Conservation (phyloP, 768 basidiomycete species). For the Termitomyces eurrhizus region DNA sequence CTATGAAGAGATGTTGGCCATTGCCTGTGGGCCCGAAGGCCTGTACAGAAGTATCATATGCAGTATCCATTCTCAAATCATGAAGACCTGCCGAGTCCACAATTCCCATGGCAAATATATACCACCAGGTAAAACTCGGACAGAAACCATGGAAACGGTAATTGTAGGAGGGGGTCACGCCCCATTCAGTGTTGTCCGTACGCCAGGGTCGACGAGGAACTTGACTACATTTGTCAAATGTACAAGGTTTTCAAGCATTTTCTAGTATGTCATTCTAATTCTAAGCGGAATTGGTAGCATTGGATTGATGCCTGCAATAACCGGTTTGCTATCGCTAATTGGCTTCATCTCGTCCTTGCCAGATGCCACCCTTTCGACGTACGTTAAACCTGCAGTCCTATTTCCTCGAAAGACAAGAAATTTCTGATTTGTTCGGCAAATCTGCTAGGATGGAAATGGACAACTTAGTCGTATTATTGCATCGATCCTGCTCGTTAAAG, state of each 20-base stretch:
- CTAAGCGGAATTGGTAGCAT: neutral
- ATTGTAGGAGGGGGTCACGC: neutral
- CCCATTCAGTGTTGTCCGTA: neutral
- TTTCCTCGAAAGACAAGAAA: neutral
- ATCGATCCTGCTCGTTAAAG: neutral
- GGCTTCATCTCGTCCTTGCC: neutral
- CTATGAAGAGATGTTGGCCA: neutral
- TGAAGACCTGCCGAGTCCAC: neutral
- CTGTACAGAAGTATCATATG: neutral
- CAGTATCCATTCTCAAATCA: neutral
- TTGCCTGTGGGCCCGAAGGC: neutral
- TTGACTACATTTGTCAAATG: neutral
- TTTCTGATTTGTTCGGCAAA: neutral
- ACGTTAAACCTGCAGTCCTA: neutral
- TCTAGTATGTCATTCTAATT: neutral
- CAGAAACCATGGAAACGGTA: neutral
- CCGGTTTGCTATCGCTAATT: neutral
- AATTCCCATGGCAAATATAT: neutral
- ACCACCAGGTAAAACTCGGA: neutral
- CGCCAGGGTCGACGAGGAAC: neutral
- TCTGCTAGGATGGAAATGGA: neutral
- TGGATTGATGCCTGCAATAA: neutral
- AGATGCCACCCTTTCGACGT: neutral
- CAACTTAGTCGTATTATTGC: neutral
- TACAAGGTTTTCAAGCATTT: neutral